Base-by-base conservation (phyloP, 2,329 filamentous ascomycete species). In the Dissoconium aciculare region DNA sequence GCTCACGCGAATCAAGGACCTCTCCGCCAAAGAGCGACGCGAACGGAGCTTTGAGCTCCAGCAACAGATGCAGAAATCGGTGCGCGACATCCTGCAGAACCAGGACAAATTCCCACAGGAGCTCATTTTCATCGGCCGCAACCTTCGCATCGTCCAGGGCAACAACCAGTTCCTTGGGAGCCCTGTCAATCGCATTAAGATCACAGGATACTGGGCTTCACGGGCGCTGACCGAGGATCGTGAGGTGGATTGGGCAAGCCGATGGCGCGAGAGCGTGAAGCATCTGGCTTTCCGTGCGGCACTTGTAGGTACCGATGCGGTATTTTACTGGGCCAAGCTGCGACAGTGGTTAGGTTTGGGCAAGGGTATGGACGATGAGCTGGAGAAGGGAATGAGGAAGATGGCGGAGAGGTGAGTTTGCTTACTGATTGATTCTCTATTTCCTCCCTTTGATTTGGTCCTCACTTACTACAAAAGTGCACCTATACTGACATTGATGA, bases 121-220 rank as follows among this genome's bases (percentile, higher is more conserved):
- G 54, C 74, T 94, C 35, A 74, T 93, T 47, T 93, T 94, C 55
- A 84, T 94, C 45, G 83, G 82, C 1, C 71, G 85, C 23, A 93
- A 92, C 54, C 72, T 93, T 64, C 73, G 85, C 31, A 93, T 94
- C 47, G 84, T 93, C 2, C 84, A 93, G 56, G 82, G 77, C 4
- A 91, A 92, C 56, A 92, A 93, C 53, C 83, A 92, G 51, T 87
- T 79, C 56, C 68, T 93, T 30, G 84, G 84, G 13, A 82, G 76
- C 1, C 85, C 85, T 0, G 83, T 93, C 26, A 85, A 93, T 55
- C 66, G 89, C 1, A 73, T 95, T 55, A 94, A 94, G 60, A 84
- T 92, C 53, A 94, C 89, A 39, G 85, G 85, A 13, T 66, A 74
- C 35, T 95, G 87, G 87, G 87, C 87, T 1, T 81, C 74, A 36